Evolutionary conservation across 495 filamentous ascomycete genomes (phyloP), one percentile per base, ranked within the genome.

Genomic region (Neurospora pannonica): DNA sequence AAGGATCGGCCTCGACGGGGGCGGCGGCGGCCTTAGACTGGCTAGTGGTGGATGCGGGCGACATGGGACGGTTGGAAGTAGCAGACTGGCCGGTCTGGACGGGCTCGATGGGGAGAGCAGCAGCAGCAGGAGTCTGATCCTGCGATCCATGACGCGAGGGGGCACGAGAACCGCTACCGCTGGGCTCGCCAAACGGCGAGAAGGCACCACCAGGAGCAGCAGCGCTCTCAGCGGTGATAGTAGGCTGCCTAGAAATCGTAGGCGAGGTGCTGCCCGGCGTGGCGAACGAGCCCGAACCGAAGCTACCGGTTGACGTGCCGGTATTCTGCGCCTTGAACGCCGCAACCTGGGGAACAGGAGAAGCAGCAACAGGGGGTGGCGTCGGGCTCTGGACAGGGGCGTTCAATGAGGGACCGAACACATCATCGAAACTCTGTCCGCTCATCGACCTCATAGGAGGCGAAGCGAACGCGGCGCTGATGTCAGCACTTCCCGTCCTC

Each of bases 401-500:
- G 43, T 74, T 77, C 70, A 93, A 90, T 1, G 91, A 85, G 46
- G 92, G 92, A 2, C 95, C 94, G 80, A 97, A 98, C 38, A 98
- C 90, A 81, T 92, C 94, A 77, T 97, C 94, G 81, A 97, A 96
- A 28, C 90, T 89, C 78, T 89, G 89, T 71, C 94, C 90, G 43
- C 77, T 82, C 71, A 84, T 84, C 7, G 81, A 74, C 71, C 84
- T 79, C 85, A 87, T 75, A 77, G 87, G 76, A 37, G 36, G 36
- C 76, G 83, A 71, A 75, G 82, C 81, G 81, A 86, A 79, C n/a
- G 86, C 82, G 24, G 90, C 84, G 77, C 88, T 89, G 48, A 94
- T 93, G 67, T 90, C 87, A 31, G 86, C 85, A 73, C 89, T 92
- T 37, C 88, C 91, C 9, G 91, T 90, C 60, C 91, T 90, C 74